Percentiles rank a stretch among this genome's conserved stretches.
Evolutionary conservation across 2,329 filamentous ascomycete species (phyloP).

Genomic region (Curvularia eragrostidis): DNA sequence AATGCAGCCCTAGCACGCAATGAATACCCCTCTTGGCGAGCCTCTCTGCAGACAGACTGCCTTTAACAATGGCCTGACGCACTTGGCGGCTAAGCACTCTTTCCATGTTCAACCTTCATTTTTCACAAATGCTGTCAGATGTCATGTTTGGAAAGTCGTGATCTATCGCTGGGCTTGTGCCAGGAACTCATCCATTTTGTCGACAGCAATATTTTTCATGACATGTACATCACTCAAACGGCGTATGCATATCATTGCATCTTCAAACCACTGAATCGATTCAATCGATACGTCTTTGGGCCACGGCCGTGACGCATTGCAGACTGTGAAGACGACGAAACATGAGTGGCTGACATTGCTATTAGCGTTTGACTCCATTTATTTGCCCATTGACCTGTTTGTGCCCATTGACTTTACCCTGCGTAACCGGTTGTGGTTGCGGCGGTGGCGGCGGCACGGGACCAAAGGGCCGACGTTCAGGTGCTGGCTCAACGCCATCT

Average conservation of each 20-base stretch:
- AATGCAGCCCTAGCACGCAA: background rate
- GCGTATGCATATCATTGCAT: background rate
- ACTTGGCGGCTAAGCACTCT: background rate
- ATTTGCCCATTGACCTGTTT: slow-evolving; percentile 49
- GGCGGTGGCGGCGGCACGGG: slow-evolving; percentile 49
- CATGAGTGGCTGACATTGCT: slow-evolving; percentile 20
- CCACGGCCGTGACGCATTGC: background rate
- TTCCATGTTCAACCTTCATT: background rate
- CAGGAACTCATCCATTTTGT: background rate
- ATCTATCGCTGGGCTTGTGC: background rate
- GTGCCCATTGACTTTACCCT: slow-evolving; percentile 47
- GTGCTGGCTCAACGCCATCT: slow-evolving; percentile 52
- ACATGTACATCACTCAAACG: background rate
- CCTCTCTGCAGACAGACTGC: background rate
- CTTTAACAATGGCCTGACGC: background rate
- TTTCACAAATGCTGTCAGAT: background rate
- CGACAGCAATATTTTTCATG: background rate
- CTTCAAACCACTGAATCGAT: background rate
- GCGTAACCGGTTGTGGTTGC: slow-evolving; percentile 40
- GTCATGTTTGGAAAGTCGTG: background rate
- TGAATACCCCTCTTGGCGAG: background rate
- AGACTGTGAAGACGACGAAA: slow-evolving; percentile 11
- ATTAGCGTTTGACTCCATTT: slow-evolving; percentile 50
- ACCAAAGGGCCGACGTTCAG: slow-evolving; percentile 45
- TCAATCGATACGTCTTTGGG: background rate